Conservation (phyloP, 208 protist species). For the Trypanosomatidae sp. region DNA sequence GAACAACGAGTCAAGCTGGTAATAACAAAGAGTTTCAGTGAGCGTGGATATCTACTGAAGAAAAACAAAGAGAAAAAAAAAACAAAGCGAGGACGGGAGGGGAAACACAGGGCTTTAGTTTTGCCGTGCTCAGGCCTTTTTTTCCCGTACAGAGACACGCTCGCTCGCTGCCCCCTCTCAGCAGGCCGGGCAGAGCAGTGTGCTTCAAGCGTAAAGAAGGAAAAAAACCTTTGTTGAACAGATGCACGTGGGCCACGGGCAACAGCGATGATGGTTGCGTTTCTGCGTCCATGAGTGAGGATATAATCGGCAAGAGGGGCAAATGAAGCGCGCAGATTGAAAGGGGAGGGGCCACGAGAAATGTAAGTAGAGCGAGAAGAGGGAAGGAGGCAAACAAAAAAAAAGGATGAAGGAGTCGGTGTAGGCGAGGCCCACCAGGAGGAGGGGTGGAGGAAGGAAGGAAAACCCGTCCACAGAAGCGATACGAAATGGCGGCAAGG, state of each 20-base stretch:
- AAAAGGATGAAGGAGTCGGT: background rate
- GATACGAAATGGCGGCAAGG: background rate
- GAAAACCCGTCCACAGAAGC: background rate
- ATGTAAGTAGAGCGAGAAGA: background rate
- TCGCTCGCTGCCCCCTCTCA: background rate
- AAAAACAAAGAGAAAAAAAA: background rate
- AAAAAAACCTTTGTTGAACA: background rate
- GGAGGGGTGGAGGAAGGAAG: background rate
- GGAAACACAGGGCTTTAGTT: background rate
- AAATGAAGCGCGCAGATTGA: background rate
- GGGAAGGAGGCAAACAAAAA: background rate
- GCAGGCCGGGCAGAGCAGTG: background rate
- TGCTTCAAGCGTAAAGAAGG: background rate
- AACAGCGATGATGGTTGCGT: background rate
- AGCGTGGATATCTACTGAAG: background rate
- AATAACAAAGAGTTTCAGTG: background rate
- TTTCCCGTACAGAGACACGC: background rate
- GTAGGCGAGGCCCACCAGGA: background rate
- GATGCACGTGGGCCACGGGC: background rate
- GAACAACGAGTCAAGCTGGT: background rate
- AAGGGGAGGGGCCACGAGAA: background rate
- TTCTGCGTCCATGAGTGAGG: background rate
- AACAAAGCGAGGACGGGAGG: background rate
- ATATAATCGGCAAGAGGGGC: background rate
- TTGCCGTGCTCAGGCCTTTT: background rate